Conservation (phyloP, 768 basidiomycete genomes). For the Saitozyma sp. region DNA sequence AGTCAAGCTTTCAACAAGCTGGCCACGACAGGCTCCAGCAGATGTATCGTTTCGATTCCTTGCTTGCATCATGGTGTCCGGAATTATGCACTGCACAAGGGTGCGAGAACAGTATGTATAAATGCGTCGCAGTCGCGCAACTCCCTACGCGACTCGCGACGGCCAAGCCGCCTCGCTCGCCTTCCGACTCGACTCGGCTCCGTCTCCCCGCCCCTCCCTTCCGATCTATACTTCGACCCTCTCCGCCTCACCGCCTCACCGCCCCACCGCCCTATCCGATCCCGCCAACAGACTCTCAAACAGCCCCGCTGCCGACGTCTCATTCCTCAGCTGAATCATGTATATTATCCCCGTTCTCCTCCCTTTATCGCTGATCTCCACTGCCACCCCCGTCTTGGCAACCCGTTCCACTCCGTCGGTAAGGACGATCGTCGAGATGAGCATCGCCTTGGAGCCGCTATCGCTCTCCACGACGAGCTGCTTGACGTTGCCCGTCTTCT, state of each 20-base stretch:
- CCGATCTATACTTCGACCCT: too few species aligned
- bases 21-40: too few species aligned
- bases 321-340: constrained; percentile 94
- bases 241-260: background rate
- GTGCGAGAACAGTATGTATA: too few species aligned
- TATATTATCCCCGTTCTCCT: constrained; percentile 88
- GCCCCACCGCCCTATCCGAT: constrained; percentile 65
- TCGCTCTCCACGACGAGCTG: constrained; percentile 93
- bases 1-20: too few species aligned
- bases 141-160: too few species aligned
- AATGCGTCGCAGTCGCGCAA: too few species aligned
- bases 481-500: constrained; percentile 78
- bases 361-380: constrained; percentile 92
- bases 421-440: constrained; percentile 94
- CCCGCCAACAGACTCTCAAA: constrained; percentile 85
- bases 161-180: too few species aligned
- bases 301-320: constrained; percentile 76
- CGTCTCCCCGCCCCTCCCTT: too few species aligned
- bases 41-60: too few species aligned
- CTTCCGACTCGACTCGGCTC: too few species aligned
- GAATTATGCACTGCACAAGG: too few species aligned
- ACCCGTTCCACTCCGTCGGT: constrained; percentile 96
- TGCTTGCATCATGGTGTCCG: too few species aligned
- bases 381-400: constrained; percentile 96
- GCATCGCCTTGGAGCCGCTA: constrained; percentile 64